A percentile compares a stretch with the other conserved stretches of the same genome.
These are phyloP conservation scores for Leccinum variabile DNA, from an alignment of 1,284 basidiomycete species.

Conservation along the genomic window DNA sequence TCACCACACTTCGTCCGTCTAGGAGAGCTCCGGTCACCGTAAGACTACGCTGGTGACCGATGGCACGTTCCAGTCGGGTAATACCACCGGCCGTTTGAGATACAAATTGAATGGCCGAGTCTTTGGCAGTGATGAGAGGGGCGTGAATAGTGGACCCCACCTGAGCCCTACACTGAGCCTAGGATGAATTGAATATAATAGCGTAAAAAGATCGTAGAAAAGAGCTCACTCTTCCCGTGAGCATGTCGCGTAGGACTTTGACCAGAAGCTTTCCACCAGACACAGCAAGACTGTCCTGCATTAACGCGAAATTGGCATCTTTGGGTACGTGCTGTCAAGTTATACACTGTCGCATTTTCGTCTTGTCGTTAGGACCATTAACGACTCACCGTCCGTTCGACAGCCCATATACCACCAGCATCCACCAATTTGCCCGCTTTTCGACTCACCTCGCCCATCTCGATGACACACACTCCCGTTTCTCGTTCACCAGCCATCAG, in stretches of 20 bases:
- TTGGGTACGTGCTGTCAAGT: constrained; percentile 22
- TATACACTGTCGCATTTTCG: constrained; percentile 62
- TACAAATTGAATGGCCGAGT: constrained; percentile 58
- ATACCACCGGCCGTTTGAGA: constrained; percentile 58
- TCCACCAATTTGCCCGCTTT: constrained; percentile 41
- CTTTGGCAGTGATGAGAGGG: constrained; percentile 28
- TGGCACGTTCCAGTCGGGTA: constrained; percentile 60
- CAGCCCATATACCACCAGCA: constrained; percentile 56
- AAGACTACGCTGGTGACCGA: constrained; percentile 41
- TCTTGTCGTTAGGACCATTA: constrained; percentile 8
- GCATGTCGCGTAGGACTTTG: constrained; percentile 64
- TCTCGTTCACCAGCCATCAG: constrained; percentile 48
- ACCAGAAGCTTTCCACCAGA: constrained; percentile 70
- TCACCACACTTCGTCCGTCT: constrained; percentile 38
- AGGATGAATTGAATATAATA: not conserved
- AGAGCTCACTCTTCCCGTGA: constrained; percentile 41
- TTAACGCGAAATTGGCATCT: constrained; percentile 48
- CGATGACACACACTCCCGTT: constrained; percentile 61
- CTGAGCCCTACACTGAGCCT: constrained; percentile 52
- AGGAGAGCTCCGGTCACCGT: constrained; percentile 48
- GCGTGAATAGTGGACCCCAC: constrained; percentile 41
- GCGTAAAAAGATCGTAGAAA: constrained; percentile 19
- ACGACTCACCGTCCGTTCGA: constrained; percentile 39
- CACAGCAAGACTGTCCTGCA: constrained; percentile 63
- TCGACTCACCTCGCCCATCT: constrained; percentile 43